Evolutionary conservation across 805 yeast species (phyloP).

Genomic region (Monosporozyma solicola): DNA sequence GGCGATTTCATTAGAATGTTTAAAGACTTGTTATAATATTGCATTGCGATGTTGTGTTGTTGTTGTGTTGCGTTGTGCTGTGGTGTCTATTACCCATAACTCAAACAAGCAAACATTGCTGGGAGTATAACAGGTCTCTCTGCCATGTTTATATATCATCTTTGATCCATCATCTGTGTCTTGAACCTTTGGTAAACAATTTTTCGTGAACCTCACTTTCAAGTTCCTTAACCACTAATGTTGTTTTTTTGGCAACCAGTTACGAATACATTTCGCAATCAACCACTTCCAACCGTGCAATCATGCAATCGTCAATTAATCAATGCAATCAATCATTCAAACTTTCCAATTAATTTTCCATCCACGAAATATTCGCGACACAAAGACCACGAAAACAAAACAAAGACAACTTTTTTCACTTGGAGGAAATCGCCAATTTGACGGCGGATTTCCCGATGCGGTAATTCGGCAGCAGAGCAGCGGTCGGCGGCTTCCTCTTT

Average conservation of each 20-base stretch:
- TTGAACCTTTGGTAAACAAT: background rate
- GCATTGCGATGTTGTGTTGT: conserved; percentile 9
- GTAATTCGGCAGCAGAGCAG: background rate
- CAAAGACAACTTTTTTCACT: background rate
- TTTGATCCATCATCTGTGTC: background rate
- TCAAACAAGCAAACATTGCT: too few species aligned
- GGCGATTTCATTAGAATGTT: conserved; percentile 53
- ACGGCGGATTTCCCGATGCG: background rate
- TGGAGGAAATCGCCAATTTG: background rate
- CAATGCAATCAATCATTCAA: background rate
- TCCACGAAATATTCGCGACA: background rate
- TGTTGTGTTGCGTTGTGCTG: background rate
- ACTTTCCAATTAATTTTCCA: background rate
- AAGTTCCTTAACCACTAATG: background rate
- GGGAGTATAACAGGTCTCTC: background rate
- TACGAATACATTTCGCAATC: background rate
- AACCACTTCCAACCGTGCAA: too few species aligned
- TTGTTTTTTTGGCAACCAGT: background rate
- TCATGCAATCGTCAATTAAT: too few species aligned
- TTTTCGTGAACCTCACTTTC: background rate
- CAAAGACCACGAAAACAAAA: background rate
- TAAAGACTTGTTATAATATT: conserved; percentile 43
- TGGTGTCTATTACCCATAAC: too few species aligned
- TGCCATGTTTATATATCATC: background rate
- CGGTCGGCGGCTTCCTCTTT: background rate